Evolutionary conservation across 140 eudicot species (phyloP).

Genomic region (Senecio squalidus): DNA sequence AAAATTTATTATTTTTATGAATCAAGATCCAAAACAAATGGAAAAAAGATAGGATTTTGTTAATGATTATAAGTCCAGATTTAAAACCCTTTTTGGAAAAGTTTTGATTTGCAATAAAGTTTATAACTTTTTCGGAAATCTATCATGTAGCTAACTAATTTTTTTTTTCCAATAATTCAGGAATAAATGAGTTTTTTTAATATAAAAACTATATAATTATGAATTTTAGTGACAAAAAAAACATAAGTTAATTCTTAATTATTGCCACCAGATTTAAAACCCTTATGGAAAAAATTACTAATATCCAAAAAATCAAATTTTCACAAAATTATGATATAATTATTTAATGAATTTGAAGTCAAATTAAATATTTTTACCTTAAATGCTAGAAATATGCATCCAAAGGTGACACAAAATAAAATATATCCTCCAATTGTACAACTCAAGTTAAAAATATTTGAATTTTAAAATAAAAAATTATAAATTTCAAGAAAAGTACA

Average conservation of each 20-base stretch:
- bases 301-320: not conserved
- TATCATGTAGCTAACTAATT: not conserved
- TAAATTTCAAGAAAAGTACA: not conserved
- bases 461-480: not conserved
- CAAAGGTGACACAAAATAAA: slow-evolving; percentile 3
- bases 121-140: slow-evolving; percentile 11
- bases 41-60: slow-evolving; percentile 3
- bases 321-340: not conserved
- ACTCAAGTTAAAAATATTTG: not conserved
- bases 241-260: no score
- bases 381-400: not conserved
- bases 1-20: slow-evolving; percentile 6
- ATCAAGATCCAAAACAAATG: slow-evolving; percentile 12
- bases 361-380: not conserved
- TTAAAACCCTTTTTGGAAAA: slow-evolving; percentile 7
- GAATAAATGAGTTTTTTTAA: no score
- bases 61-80: not conserved
- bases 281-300: not conserved
- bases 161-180: no score
- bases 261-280: slow-evolving; percentile 20
- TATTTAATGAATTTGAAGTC: not conserved
- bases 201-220: no score
- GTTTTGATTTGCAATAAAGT: not conserved
- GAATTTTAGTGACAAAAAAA: no score
- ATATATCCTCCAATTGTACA: slow-evolving; percentile 1